Conservation (phyloP, 1,284 basidiomycete species). For the Heterobasidion occidentale region DNA sequence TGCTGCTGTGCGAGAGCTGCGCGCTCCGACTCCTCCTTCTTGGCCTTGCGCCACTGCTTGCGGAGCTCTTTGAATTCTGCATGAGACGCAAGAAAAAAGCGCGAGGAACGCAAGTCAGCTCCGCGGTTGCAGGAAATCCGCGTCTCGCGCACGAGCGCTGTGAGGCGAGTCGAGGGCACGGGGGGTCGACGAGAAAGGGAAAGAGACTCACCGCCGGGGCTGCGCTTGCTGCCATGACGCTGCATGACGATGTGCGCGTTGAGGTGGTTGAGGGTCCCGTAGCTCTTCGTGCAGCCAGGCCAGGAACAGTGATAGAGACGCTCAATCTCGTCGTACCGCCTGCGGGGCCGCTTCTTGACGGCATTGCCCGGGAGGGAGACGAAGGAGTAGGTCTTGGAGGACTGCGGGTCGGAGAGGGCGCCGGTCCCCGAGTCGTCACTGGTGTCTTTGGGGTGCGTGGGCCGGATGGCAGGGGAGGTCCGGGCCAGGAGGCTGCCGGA, state of each 20-base stretch:
- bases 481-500: not conserved
- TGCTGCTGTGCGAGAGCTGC: conserved; percentile 2
- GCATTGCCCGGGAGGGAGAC: conserved; percentile 72
- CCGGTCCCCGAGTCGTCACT: conserved; percentile 18
- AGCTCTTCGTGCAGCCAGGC: conserved; percentile 79
- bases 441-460: conserved; percentile 2
- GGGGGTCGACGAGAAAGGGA: conserved; percentile 5
- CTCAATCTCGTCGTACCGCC: conserved; percentile 88
- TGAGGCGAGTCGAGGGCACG: not conserved
- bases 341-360: conserved; percentile 75
- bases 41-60: conserved; percentile 91
- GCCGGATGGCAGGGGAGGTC: not conserved
- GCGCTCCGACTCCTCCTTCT: conserved; percentile 54
- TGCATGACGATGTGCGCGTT: conserved; percentile 94
- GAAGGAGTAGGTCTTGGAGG: conserved; percentile 68
- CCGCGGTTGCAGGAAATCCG: too few relatives aligned
- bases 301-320: conserved; percentile 82
- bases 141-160: not conserved
- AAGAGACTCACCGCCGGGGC: conserved; percentile 62
- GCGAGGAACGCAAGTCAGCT: not conserved
- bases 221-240: conserved; percentile 80
- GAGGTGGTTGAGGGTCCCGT: conserved; percentile 86
- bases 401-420: not conserved
- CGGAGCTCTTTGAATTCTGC: conserved; percentile 96
- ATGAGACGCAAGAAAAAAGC: conserved; percentile 2